Conservation (phyloP, 1,284 basidiomycete species). For the Coniferiporia sulphurascens region DNA sequence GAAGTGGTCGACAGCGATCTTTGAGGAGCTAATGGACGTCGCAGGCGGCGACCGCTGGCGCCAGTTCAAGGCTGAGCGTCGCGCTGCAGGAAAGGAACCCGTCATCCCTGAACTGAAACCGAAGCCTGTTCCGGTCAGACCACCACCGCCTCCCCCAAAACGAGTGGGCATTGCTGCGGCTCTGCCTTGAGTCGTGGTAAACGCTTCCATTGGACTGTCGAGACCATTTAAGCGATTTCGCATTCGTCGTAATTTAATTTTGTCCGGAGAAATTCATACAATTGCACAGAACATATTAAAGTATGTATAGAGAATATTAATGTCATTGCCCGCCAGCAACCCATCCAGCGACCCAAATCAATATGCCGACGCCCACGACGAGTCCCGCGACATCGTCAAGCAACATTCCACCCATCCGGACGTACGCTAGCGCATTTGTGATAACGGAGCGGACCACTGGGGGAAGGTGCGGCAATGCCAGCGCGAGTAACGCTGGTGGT, state of each 20-base stretch:
- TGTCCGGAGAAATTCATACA: not conserved
- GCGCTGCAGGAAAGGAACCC: constrained; percentile 43
- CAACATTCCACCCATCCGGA: constrained; percentile 58
- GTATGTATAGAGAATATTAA: not conserved
- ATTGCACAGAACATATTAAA: constrained; percentile 7
- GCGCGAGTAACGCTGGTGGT: constrained; percentile 51
- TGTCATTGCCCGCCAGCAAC: constrained; percentile 22
- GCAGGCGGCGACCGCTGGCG: constrained; percentile 58
- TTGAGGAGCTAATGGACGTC: constrained; percentile 61
- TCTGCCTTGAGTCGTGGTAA: too few species aligned
- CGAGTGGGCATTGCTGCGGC: too few species aligned
- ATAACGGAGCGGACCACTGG: constrained; percentile 57
- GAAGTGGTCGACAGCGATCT: constrained; percentile 63
- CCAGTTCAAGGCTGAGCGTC: constrained; percentile 46
- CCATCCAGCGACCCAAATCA: constrained; percentile 53
- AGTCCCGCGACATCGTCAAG: constrained; percentile 64
- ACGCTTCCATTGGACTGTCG: too few species aligned
- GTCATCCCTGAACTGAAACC: constrained; percentile 28
- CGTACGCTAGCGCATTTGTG: constrained; percentile 56
- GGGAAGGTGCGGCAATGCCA: constrained; percentile 62
- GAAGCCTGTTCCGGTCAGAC: constrained; percentile 20
- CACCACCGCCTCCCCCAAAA: too few species aligned
- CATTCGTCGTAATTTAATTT: too few species aligned
- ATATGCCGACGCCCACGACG: constrained; percentile 60
- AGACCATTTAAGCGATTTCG: too few species aligned